Evolutionary conservation across 139 green algal genomes (phyloP), one percentile per base, ranked within the genome.

Genomic region (Chlorella sp.): DNA sequence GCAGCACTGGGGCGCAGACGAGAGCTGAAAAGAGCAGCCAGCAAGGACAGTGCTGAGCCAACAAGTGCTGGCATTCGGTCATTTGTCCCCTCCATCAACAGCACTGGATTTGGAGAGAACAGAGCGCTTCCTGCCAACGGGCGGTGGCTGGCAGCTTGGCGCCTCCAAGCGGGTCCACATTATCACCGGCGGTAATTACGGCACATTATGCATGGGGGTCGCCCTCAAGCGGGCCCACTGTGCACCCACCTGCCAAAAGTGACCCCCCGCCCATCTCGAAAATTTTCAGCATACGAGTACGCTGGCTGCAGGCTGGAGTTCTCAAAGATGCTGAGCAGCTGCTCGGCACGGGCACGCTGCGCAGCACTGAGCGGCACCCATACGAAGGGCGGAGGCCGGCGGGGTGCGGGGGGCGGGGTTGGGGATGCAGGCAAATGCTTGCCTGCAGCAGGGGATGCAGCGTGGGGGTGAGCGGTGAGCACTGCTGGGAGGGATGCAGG

Each of bases 321-420:
- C 60, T 89, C 86, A 85, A 89, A 89, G 2, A 89, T 34, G 11
- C 26, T 37, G 1, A 83, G 71, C 39, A 89, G 85, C 85, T 83
- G 37, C 37, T 80, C 84, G 5, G 82, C 82, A 16, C 60, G 57
- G 19, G 42, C 9, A 34, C 68, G 66, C 57, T 75, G 57, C 57
- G 82, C 57, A 1, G 34, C 60, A 0, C 28, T 26, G n/a, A 86
- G 66, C 57, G n/a, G 28, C 57, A 42, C 34, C 82, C 82, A 86
- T 0, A 12, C 9, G 24, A 86, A 86, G n/a, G 82, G 82, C 80
- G 7, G 21, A 28, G 16, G 16, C 34, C 0, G 48, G 57, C 82
- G 53, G 53, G 28, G 48, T 19, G 81, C 48, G 22, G 81, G 12
- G 57, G 57, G 18, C 57, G 30, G n/a, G 82, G 82, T 60, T 3